Evolutionary conservation across 352 stramenopile species (phyloP).

Genomic region (Phytophthora colocasiae): DNA sequence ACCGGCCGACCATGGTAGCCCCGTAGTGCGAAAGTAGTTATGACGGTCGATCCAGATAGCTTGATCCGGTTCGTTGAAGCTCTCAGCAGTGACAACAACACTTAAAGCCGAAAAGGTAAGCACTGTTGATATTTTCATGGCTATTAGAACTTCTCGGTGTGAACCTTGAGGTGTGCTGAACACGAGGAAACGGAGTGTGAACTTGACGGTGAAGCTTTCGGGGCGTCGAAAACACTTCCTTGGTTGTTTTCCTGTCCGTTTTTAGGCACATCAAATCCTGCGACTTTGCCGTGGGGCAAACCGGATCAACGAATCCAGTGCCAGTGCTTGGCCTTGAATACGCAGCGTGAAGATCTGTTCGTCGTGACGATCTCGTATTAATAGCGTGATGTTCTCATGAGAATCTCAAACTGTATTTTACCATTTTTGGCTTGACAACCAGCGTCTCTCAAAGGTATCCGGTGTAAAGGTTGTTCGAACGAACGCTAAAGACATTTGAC

Average conservation of each 20-base stretch:
- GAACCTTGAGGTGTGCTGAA: slow-evolving; percentile 4
- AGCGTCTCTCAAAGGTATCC: not conserved
- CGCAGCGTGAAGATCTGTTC: slow-evolving; percentile 7
- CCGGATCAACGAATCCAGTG: slow-evolving; percentile 18
- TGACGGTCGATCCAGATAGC: slow-evolving; percentile 73
- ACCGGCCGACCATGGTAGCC: slow-evolving; percentile 60
- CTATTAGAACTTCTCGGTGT: not conserved
- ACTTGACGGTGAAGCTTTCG: slow-evolving; percentile 11
- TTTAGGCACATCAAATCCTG: slow-evolving; percentile 25
- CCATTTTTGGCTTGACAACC: not conserved
- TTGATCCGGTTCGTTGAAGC: slow-evolving; percentile 41
- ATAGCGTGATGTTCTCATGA: slow-evolving; percentile 1
- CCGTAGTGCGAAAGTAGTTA: slow-evolving; percentile 78
- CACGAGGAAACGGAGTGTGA: slow-evolving; percentile 21
- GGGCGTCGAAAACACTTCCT: slow-evolving; percentile 21
- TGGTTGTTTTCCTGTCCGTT: slow-evolving; percentile 28
- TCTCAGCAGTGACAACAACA: slow-evolving; percentile 21
- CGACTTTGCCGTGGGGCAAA: slow-evolving; percentile 9
- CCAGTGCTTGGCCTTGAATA: slow-evolving; percentile 10
- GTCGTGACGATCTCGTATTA: slow-evolving; percentile 16
- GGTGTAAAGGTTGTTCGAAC: not conserved
- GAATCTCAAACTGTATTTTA: slow-evolving; percentile 21
- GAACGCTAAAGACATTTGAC: slow-evolving; percentile 3
- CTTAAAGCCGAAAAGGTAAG: slow-evolving; percentile 10
- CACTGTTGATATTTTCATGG: slow-evolving; percentile 32